Evolutionary conservation across 2,329 filamentous ascomycete genomes (phyloP), one percentile per base, ranked within the genome.

Genomic region (Ophiosphaerella herpotricha): DNA sequence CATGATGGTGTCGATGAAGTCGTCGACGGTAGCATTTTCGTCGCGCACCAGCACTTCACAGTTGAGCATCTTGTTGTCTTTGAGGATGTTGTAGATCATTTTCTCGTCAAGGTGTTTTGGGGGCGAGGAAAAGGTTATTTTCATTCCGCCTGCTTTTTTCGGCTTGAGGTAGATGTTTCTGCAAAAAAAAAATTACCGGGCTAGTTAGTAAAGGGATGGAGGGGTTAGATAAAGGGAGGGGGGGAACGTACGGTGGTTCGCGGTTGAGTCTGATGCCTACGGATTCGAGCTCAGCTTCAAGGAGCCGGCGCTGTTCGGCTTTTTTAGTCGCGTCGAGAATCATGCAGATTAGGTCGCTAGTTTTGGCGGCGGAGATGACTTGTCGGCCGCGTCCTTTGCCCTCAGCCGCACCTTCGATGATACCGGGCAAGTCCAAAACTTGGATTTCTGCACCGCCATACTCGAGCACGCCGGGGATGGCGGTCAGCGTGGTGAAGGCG

Each of bases 1-100:
- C 93, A 97, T 97, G 76, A 99, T 97, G 54, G 97, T 91, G 74
- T 99, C 94, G 77, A 99, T 99, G 74, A 99, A 89, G 75, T 99
- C 93, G 77, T 99, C 94, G 32, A 99, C 91, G 1, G 94, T 97
- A 35, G 83, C 83, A 71, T 95, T 86, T 69, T 99, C 94, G 71
- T 99, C 94, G 64, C 94, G 89, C 13, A 99, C 85, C 18, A 99
- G 84, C 1, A 99, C 92, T 74, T 99, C 94, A 76, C 89, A 94
- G 79, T 99, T 99, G 52, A 99, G 84, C 64, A 99, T 91, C 79
- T 97, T 97, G 85, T 99, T 99, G 81, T 99, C 94, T 61, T 91
- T 88, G 43, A 99, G 82, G 69, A 99, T 97, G 78, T 96, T 97
- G 81, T 88, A 96, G 52, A 99, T 82, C 90, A 99, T 96, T 78